Evolutionary conservation across 441 rosid genomes (phyloP), one percentile per base, ranked within the genome.

Genomic region (Kokia cookei): DNA sequence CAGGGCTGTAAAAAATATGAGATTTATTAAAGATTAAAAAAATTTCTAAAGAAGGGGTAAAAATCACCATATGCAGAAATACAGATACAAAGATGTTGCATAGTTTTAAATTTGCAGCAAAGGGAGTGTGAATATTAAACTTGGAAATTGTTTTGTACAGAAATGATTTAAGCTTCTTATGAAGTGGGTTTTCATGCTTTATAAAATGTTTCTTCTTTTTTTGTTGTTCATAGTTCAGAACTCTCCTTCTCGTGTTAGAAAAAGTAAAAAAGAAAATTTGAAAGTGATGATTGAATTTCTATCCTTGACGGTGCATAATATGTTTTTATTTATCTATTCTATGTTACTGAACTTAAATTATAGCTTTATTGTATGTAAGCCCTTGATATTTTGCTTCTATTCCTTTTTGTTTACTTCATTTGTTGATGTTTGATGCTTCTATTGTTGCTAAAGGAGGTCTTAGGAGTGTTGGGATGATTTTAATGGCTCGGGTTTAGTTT

Each of bases 1-100:
- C 1, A 74, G 73, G 67, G 81, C 84, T 84, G 91, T 86, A 78
- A 86, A 69, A 85, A 86, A 82, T 0, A 83, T 82, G 65, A 77
- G 55, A 76, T 32, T 32, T 32, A 5, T 26, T 57, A 76, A 75
- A 73, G 66, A 65, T 62, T 35, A 4, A 48, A 60, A 37, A 57
- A 42, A 0, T 27, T 57, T 37, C 10, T 2, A 3, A 37, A 67
- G 61, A 73, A 50, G 15, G 45, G 29, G 51, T 51, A 40, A 70
- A 71, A 79, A 76, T 50, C 58, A 54, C 45, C 35, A 47, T 71
- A 27, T 27, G 55, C 72, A 24, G 1, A 43, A 63, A 67, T 72
- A 57, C 77, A 47, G 73, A 82, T 73, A 22, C 70, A 82, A 32
- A 72, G 77, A 53, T 75, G 76, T 73, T 80, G 81, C 83, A 51